Evolutionary conservation across 345 rosid genomes (phyloP).

Genomic region (Hevea brasiliensis): DNA sequence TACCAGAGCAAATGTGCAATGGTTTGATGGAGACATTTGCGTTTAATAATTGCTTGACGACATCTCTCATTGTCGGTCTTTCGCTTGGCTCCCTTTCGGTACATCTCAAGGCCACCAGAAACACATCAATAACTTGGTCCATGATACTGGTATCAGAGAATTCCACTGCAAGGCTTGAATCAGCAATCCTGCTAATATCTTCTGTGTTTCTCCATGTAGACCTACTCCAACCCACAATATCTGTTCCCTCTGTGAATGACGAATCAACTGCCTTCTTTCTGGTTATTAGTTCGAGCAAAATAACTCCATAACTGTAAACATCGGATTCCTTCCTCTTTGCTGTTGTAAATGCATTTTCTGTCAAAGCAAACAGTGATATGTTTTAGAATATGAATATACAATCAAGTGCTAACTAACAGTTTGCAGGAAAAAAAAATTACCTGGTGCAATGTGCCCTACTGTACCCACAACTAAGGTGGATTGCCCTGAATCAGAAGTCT

Average conservation of each 20-base stretch:
- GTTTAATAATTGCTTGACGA: conserved; percentile 47
- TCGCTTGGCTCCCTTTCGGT: conserved; percentile 52
- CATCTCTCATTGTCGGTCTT: conserved; percentile 75
- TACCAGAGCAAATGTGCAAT: background rate
- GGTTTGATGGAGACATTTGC: conserved; percentile 11
- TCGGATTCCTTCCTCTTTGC: conserved; percentile 43
- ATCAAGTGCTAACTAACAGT: background rate
- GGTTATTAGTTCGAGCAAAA: conserved; percentile 29
- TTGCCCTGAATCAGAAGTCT: conserved; percentile 40
- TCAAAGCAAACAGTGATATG: background rate
- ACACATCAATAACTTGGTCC: conserved; percentile 48
- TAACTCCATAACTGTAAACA: conserved; percentile 30
- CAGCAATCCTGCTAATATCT: conserved; percentile 41
- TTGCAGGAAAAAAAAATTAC: conserved; percentile 30
- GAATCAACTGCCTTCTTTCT: conserved; percentile 23
- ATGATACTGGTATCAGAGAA: conserved; percentile 47
- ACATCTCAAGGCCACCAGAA: conserved; percentile 57
- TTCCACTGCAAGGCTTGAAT: conserved; percentile 46
- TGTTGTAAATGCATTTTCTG: conserved; percentile 63
- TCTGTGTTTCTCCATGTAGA: conserved; percentile 42
- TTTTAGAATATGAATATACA: background rate
- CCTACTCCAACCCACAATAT: conserved; percentile 53
- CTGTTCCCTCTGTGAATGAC: conserved; percentile 26
- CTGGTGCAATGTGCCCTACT: conserved; percentile 80
- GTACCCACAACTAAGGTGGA: conserved; percentile 55